phyloP scores from a whole-genome alignment of 345 rosid species.

The Carallia brachiata region DNA sequence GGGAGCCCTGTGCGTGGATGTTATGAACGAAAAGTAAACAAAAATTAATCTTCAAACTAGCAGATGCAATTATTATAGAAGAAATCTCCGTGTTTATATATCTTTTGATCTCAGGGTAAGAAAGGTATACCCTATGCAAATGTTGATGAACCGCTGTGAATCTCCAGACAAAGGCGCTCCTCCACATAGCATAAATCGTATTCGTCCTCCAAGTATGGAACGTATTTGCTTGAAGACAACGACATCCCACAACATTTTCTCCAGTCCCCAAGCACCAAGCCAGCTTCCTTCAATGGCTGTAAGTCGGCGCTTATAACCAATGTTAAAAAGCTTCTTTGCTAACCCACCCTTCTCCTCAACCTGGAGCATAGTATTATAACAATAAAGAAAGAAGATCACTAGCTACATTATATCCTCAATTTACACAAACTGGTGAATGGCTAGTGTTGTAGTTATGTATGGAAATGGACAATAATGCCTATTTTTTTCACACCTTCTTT shows the following conservation, averaged over 20 bases:
- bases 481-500: constrained; percentile 48
- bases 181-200: constrained; percentile 75
- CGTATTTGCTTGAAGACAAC: constrained; percentile 60
- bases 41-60: not conserved
- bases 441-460: not conserved
- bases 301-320: constrained; percentile 64
- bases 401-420: not conserved
- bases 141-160: constrained; percentile 84
- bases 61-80: no score
- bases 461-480: constrained; percentile 3
- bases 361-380: constrained; percentile 31
- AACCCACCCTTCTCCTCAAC: constrained; percentile 81
- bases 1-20: constrained; percentile 52
- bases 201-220: constrained; percentile 70
- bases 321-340: constrained; percentile 58
- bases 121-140: constrained; percentile 74
- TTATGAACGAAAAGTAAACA: constrained; percentile 12
- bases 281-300: constrained; percentile 84
- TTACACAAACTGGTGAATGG: not conserved
- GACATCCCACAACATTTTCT: constrained; percentile 67
- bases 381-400: constrained; percentile 10
- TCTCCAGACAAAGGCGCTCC: constrained; percentile 91
- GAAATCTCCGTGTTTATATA: not conserved
- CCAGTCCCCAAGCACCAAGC: constrained; percentile 93
- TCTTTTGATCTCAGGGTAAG: constrained; percentile 5